Evolutionary conservation across 306 rosid species (phyloP).

Genomic region (Ammopiptanthus mongolicus): DNA sequence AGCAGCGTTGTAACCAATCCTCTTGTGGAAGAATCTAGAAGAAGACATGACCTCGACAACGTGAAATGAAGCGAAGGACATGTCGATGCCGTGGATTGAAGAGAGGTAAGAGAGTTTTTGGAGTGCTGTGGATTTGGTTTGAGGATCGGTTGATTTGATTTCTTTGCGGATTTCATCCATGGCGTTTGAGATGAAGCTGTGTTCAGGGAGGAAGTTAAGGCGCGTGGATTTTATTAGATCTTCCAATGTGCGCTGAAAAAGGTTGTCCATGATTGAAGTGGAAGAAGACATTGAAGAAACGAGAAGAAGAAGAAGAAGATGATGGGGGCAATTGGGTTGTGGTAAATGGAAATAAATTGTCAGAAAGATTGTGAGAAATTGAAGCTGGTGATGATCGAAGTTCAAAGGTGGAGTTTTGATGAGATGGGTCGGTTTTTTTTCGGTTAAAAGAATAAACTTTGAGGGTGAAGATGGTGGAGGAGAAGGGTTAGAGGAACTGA

Average conservation of each 20-base stretch:
- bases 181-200: conserved; percentile 64
- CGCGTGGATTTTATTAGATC: conserved; percentile 83
- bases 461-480: neutral
- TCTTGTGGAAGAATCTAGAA: conserved; percentile 65
- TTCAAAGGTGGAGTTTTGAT: neutral
- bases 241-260: conserved; percentile 77
- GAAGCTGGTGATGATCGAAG: neutral
- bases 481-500: too few species aligned
- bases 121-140: conserved; percentile 71
- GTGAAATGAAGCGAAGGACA: conserved; percentile 90
- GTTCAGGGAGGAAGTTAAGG: conserved; percentile 57
- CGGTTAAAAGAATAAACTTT: too few species aligned
- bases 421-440: too few species aligned
- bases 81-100: conserved; percentile 60
- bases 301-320: neutral
- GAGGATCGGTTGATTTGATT: conserved; percentile 73
- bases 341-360: neutral
- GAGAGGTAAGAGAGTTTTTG: conserved; percentile 73
- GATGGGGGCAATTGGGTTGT: neutral
- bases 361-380: neutral
- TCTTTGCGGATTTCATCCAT: conserved; percentile 88
- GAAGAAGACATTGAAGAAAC: too few species aligned
- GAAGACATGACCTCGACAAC: conserved; percentile 95
- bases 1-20: conserved; percentile 76
- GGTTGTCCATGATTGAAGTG: conserved; percentile 77